These are phyloP conservation scores for Calonectria pauciramosa DNA, from an alignment of 2,329 filamentous ascomycete species.

Conservation along the genomic window DNA sequence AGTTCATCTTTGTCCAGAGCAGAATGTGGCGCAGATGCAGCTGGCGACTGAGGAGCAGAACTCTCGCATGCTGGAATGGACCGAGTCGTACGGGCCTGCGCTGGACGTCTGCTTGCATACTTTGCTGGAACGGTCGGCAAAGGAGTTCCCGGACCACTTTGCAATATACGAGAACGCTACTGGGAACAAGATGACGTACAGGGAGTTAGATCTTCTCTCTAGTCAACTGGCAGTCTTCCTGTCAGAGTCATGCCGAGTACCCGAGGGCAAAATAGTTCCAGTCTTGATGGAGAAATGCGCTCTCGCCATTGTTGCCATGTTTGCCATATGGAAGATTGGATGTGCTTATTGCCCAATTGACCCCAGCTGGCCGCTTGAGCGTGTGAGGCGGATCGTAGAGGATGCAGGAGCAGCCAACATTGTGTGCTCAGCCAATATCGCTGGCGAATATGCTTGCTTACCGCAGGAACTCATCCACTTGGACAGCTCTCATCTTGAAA, in stretches of 20 bases:
- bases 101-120: not conserved
- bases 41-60: not conserved
- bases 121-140: not conserved
- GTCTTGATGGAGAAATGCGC: not conserved
- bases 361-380: not conserved
- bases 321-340: not conserved
- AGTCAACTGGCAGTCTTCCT: not conserved
- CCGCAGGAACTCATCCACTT: not conserved
- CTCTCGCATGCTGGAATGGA: not conserved
- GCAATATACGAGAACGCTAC: not conserved
- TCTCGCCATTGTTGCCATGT: not conserved
- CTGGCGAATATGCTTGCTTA: not conserved
- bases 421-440: not conserved
- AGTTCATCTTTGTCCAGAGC: not conserved
- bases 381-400: not conserved
- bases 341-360: not conserved
- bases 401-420: not conserved
- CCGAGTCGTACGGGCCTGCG: not conserved
- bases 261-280: not conserved
- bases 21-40: not conserved
- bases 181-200: not conserved
- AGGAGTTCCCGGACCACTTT: not conserved
- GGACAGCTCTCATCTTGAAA: not conserved
- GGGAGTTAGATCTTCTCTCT: not conserved
- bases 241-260: not conserved